These are phyloP conservation scores for Anisodus tanguticus DNA, from an alignment of 257 asterid genomes.

Conservation along the genomic window DNA sequence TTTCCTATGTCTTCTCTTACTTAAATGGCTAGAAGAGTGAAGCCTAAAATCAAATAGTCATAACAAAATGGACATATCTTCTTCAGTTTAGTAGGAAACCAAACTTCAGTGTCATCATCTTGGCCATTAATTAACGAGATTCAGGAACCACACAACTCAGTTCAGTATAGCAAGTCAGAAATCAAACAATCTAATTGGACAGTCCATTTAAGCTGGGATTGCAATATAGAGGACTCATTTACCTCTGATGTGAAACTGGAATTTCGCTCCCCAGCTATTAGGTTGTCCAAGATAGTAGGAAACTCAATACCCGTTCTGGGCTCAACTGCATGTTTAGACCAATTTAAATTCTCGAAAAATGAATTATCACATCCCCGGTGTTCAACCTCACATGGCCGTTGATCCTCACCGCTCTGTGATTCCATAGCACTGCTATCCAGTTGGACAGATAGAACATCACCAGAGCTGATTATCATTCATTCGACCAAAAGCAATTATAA, in stretches of 20 bases:
- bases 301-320: conserved; percentile 90
- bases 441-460: conserved; percentile 61
- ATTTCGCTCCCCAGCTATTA: conserved; percentile 51
- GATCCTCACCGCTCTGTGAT: conserved; percentile 55
- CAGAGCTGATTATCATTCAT: conserved; percentile 51
- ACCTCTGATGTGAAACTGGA: conserved; percentile 81
- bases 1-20: background rate
- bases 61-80: background rate
- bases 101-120: background rate
- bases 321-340: conserved; percentile 74
- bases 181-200: conserved; percentile 19
- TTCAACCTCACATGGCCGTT: conserved; percentile 70
- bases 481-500: conserved; percentile 27
- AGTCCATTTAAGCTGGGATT: background rate
- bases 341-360: conserved; percentile 56
- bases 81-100: background rate
- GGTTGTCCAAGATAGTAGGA: conserved; percentile 73
- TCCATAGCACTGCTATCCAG: conserved; percentile 52
- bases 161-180: background rate
- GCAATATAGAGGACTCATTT: conserved; percentile 10
- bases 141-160: conserved; percentile 13
- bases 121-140: background rate
- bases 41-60: conserved; percentile 9
- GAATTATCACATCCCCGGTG: conserved; percentile 55
- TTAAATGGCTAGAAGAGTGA: background rate